Percentiles rank a stretch among this genome's conserved stretches.
Conservation (phyloP, 2,329 filamentous ascomycete species). For the Exophiala spinifera region DNA sequence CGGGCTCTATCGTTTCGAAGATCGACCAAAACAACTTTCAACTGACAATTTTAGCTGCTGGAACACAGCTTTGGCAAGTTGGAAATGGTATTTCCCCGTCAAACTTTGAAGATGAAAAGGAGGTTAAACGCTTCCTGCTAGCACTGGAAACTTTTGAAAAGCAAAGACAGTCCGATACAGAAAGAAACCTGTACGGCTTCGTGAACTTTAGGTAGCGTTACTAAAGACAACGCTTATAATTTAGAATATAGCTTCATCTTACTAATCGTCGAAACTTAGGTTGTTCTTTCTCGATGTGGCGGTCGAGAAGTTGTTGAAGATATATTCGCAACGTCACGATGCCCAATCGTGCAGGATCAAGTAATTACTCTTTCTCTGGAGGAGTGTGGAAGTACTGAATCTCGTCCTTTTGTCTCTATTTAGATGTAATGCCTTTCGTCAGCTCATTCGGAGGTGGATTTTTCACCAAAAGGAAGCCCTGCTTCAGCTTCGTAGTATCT, state of each 20-base stretch:
- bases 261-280: neutral
- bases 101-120: no score
- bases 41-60: conserved; percentile 45
- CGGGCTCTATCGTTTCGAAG: conserved; percentile 47
- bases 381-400: neutral
- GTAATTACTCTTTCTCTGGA: neutral
- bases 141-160: no score
- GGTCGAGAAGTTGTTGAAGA: neutral
- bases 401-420: neutral
- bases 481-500: conserved; percentile 31
- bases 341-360: neutral
- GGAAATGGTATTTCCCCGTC: conserved; percentile 41
- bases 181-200: no score
- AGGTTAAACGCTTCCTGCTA: no score
- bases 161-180: no score
- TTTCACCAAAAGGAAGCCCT: conserved; percentile 33
- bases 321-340: neutral
- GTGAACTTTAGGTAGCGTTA: no score
- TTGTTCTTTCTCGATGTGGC: neutral
- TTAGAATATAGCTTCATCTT: no score
- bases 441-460: conserved; percentile 30
- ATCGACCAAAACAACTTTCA: conserved; percentile 54
- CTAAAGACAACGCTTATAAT: no score
- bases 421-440: neutral
- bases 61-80: conserved; percentile 52